Evolutionary conservation across 495 filamentous ascomycete species (phyloP).

Genomic region (Bombardia bombarda): DNA sequence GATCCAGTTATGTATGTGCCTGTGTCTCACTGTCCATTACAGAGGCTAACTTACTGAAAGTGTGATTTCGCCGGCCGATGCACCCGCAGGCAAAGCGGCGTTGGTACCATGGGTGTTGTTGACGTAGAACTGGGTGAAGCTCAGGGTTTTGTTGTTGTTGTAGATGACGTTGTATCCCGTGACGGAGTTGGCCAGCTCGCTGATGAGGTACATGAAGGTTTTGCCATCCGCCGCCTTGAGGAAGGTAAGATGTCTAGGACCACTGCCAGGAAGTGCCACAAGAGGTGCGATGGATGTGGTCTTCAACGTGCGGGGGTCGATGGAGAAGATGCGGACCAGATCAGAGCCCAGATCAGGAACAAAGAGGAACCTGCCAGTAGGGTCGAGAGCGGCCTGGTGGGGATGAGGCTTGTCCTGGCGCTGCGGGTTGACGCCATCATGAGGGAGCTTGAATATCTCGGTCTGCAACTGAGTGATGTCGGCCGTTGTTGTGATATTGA

Average conservation of each 20-base stretch:
- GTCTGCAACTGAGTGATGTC: slow-evolving; percentile 36
- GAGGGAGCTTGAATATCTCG: slow-evolving; percentile 43
- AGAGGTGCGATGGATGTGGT: slow-evolving; percentile 22
- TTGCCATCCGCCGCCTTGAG: slow-evolving; percentile 33
- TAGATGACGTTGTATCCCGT: slow-evolving; percentile 53
- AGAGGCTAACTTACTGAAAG: slow-evolving; percentile 49
- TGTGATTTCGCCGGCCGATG: slow-evolving; percentile 50
- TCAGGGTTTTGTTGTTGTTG: slow-evolving; percentile 31
- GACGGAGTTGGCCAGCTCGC: slow-evolving; percentile 54
- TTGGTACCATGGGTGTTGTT: slow-evolving; percentile 38
- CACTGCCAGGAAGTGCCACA: slow-evolving; percentile 39
- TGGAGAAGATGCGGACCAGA: slow-evolving; percentile 52
- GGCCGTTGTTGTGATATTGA: slow-evolving; percentile 16
- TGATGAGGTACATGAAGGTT: slow-evolving; percentile 53
- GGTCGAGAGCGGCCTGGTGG: slow-evolving; percentile 61
- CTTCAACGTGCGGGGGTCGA: slow-evolving; percentile 33
- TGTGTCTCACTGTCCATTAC: no score
- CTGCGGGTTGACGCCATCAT: slow-evolving; percentile 37
- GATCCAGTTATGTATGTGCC: no score
- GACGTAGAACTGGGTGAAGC: slow-evolving; percentile 36
- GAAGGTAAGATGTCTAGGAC: slow-evolving; percentile 64
- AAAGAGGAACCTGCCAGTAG: slow-evolving; percentile 55
- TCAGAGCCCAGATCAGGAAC: slow-evolving; percentile 68
- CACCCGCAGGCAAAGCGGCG: slow-evolving; percentile 23
- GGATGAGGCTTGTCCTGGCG: slow-evolving; percentile 61